Conservation (phyloP, 768 basidiomycete species). For the Mycena pura region DNA sequence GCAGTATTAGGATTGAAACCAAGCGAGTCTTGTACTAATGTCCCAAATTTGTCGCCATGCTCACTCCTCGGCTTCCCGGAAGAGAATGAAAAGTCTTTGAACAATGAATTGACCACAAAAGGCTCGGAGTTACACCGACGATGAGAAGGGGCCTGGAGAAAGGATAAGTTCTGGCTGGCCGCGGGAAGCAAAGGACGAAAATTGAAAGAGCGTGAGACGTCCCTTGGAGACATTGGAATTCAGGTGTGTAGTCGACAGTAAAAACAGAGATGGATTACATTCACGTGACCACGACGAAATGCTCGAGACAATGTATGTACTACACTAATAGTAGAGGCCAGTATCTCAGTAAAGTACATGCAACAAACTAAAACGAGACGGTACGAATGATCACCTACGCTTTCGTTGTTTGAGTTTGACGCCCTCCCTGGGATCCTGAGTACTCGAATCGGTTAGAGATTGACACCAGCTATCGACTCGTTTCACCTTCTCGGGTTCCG, state of each 20-base stretch:
- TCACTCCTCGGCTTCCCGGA: not conserved
- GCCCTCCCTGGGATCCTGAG: not conserved
- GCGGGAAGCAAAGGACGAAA: not conserved
- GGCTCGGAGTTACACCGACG: conserved; percentile 18
- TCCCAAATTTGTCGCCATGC: not conserved
- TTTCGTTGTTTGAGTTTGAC: conserved; percentile 19
- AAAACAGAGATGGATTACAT: not conserved
- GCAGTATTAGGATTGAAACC: not conserved
- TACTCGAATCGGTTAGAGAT: not conserved
- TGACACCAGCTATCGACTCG: not conserved
- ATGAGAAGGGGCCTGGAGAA: not conserved
- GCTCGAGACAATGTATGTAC: too few relatives aligned
- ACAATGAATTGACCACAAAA: not conserved
- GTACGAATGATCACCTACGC: conserved; percentile 9
- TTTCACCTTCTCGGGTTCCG: conserved; percentile 17
- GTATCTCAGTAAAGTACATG: too few relatives aligned
- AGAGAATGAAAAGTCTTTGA: not conserved
- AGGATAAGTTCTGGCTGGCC: not conserved
- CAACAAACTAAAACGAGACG: not conserved
- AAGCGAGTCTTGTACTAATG: not conserved
- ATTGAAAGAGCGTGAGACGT: conserved; percentile 13
- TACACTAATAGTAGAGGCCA: too few relatives aligned
- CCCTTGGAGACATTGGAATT: not conserved
- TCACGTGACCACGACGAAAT: too few relatives aligned
- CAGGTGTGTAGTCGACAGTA: too few relatives aligned